Evolutionary conservation across 306 rosid genomes (phyloP), one percentile per base, ranked within the genome.

Genomic region (Oxytropis ochrocephala): DNA sequence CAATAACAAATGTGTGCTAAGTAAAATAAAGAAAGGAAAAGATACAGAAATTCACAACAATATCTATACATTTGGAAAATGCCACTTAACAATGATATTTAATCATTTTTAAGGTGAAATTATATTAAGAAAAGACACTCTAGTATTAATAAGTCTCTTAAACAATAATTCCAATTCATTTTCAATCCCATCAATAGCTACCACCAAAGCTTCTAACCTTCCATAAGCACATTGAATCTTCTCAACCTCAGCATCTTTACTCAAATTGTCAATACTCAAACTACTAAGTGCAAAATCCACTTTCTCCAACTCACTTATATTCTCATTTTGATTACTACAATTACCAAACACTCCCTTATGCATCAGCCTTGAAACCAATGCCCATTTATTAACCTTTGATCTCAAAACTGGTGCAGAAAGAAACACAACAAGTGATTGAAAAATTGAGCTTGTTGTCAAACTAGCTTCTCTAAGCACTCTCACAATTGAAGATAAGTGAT

Each of bases 381-480:
- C 69, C 96, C 97, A 91, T 30, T 81, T 87, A 63, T 82, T 85
- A 7, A 81, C 73, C 86, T 75, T 87, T 32, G 88, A 79, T 11
- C 76, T 87, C 85, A 79, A 70, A 27, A 80, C 11, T 12, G 89
- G 84, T 19, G 85, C 51, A 46, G 81, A 84, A n/a, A 84, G 88
- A 58, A 86, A 84, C 42, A 74, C 74, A 47, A 81, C 62, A 6
- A 91, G 82, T 4, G 87, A 79, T n/a, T 83, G 72, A 24, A 91
- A 75, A 16, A 84, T 48, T 0, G 84, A 75, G 47, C 80, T 68
- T 1, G 91, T 84, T 16, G 82, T 69, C 62, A 49, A 71, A 49
- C 85, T 80, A 24, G 87, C 81, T 78, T 91, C 97, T 69, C 78
- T 89, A 0, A 89, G 80, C 7, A 87, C 91, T 65, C 86, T 70